These are phyloP conservation scores for Fusarium odoratissimum DNA, from an alignment of 2,329 filamentous ascomycete genomes.

Conservation along the genomic window DNA sequence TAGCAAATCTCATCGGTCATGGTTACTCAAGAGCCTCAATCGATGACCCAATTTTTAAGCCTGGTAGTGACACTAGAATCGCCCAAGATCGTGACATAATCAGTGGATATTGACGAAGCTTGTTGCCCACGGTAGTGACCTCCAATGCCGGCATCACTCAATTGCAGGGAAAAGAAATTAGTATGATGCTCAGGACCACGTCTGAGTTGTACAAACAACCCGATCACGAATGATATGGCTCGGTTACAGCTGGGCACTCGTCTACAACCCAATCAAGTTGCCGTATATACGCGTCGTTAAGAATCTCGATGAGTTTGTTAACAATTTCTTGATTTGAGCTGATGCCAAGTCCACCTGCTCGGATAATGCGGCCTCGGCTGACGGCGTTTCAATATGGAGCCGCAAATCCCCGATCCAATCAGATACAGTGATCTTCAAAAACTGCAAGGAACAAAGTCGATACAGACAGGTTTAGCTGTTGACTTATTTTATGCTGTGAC, in stretches of 20 bases:
- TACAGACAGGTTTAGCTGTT: conserved; percentile 24
- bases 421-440: background rate
- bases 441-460: conserved; percentile 26
- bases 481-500: conserved; percentile 21
- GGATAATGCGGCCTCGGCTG: conserved; percentile 34
- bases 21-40: background rate
- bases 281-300: background rate
- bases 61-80: background rate
- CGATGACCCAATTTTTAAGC: conserved; percentile 6
- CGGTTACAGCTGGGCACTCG: background rate
- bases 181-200: background rate
- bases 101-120: background rate
- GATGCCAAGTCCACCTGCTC: conserved; percentile 26
- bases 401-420: conserved; percentile 39
- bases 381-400: conserved; percentile 13
- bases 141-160: background rate
- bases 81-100: background rate
- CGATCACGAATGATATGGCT: conserved; percentile 1
- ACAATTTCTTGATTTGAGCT: conserved; percentile 19
- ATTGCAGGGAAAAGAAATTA: background rate
- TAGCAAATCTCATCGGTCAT: background rate
- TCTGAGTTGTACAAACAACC: background rate
- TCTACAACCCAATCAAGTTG: background rate
- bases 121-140: background rate
- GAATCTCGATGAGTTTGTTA: conserved; percentile 1